Percentiles rank a stretch among this genome's conserved stretches.
Evolutionary conservation across 495 filamentous ascomycete species (phyloP).

Genomic region (Elaphomyces granulatus): DNA sequence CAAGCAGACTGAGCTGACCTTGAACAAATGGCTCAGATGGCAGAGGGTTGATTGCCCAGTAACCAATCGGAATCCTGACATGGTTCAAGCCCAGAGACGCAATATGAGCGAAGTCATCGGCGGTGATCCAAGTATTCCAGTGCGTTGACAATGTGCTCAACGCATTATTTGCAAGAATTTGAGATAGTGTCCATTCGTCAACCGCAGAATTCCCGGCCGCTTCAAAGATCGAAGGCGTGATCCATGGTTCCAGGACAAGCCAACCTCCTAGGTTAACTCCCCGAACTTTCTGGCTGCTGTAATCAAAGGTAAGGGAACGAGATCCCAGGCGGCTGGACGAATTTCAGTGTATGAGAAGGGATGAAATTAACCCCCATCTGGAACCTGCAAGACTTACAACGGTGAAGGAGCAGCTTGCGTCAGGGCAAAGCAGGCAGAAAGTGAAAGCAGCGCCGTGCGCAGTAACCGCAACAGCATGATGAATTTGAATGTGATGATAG

Average conservation of each 20-base stretch:
- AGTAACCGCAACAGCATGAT: slow-evolving; percentile 26
- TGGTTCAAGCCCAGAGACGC: slow-evolving; percentile 53
- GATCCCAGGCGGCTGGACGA: slow-evolving; percentile 22
- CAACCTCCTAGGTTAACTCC: slow-evolving; percentile 47
- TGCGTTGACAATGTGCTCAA: slow-evolving; percentile 33
- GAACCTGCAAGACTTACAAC: slow-evolving; percentile 15
- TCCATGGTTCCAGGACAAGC: slow-evolving; percentile 49
- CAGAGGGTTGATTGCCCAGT: slow-evolving; percentile 52
- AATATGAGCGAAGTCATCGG: slow-evolving; percentile 54
- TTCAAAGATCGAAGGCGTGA: slow-evolving; percentile 50
- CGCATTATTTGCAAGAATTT: slow-evolving; percentile 37
- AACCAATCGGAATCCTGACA: slow-evolving; percentile 66
- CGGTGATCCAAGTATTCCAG: slow-evolving; percentile 51
- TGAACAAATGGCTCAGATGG: slow-evolving; percentile 56
- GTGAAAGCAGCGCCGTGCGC: slow-evolving; percentile 22
- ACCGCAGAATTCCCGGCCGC: slow-evolving; percentile 34
- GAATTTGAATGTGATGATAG: too few species aligned
- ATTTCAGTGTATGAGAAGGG: background rate
- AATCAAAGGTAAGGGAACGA: slow-evolving; percentile 27
- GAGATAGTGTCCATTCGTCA: slow-evolving; percentile 48
- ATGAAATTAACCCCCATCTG: background rate
- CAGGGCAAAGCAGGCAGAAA: slow-evolving; percentile 21
- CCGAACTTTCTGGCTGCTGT: slow-evolving; percentile 31
- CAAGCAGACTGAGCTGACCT: slow-evolving; percentile 53
- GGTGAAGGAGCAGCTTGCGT: slow-evolving; percentile 19